Evolutionary conservation across 2,329 filamentous ascomycete genomes (phyloP).

Genomic region (Eutypella sp.): DNA sequence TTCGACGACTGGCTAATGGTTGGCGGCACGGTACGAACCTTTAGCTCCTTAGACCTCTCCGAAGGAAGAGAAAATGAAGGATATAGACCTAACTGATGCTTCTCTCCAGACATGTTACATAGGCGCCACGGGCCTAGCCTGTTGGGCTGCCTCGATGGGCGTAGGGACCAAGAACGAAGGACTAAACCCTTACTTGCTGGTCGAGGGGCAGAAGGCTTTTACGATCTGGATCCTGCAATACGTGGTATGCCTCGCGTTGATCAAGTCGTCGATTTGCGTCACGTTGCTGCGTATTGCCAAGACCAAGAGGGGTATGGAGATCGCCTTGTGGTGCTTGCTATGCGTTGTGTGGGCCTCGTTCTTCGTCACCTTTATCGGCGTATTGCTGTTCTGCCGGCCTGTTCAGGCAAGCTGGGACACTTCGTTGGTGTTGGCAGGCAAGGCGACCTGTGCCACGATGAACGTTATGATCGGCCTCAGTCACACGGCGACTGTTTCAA

Average conservation of each 20-base stretch:
- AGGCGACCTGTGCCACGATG: conserved; percentile 12
- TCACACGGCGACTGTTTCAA: conserved; percentile 25
- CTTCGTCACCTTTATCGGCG: conserved; percentile 27
- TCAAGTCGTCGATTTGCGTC: conserved; percentile 32
- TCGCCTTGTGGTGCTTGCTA: conserved; percentile 14
- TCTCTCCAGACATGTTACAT: conserved; percentile 5
- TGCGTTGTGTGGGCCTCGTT: conserved; percentile 20
- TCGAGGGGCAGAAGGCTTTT: conserved; percentile 15
- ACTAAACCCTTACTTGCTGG: conserved; percentile 17
- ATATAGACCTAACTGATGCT: not conserved
- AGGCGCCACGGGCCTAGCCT: conserved; percentile 7
- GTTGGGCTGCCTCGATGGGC: conserved; percentile 12
- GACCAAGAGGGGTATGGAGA: conserved; percentile 12
- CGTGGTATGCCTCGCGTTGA: conserved; percentile 15
- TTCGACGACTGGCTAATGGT: conserved; percentile 10
- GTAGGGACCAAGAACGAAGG: conserved; percentile 16
- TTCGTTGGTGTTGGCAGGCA: conserved; percentile 22
- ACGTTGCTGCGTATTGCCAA: conserved; percentile 30
- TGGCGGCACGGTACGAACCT: conserved; percentile 7
- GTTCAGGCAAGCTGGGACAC: conserved; percentile 25
- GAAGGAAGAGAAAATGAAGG: not conserved
- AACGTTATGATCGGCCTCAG: conserved; percentile 18
- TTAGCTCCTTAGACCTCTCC: not conserved
- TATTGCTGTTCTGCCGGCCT: conserved; percentile 27
- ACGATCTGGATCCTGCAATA: conserved; percentile 24